These are phyloP conservation scores for Brassica incana DNA, from an alignment of 345 rosid genomes.

Conservation along the genomic window DNA sequence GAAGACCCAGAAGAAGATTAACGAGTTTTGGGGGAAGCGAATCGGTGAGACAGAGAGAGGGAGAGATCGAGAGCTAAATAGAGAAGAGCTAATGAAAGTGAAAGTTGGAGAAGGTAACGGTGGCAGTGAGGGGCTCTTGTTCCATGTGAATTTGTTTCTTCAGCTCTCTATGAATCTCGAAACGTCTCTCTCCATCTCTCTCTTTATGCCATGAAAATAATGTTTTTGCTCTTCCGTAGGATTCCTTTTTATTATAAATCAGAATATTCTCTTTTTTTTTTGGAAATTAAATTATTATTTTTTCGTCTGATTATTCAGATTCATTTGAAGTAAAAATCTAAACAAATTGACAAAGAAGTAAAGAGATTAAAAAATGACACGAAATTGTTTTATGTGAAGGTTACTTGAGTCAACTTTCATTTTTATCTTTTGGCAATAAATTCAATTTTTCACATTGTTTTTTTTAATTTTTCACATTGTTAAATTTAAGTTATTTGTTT, in stretches of 20 bases:
- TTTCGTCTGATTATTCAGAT: neutral
- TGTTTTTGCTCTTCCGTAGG: constrained; percentile 21
- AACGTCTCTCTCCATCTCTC: constrained; percentile 42
- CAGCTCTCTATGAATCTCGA: constrained; percentile 32
- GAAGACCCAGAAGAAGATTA: constrained; percentile 30
- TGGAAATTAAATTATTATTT: neutral
- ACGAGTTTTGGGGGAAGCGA: constrained; percentile 23
- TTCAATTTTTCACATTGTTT: no score
- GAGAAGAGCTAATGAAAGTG: constrained; percentile 32
- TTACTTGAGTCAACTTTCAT: neutral
- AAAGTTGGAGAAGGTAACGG: constrained; percentile 46
- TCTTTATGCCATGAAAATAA: constrained; percentile 33
- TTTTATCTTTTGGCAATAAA: neutral
- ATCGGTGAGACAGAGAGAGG: constrained; percentile 14
- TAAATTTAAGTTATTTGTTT: neutral
- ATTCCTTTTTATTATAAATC: constrained; percentile 19
- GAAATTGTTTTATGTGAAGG: neutral
- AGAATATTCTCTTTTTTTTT: neutral
- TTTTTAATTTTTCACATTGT: no score
- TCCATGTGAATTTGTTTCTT: constrained; percentile 47
- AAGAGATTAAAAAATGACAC: neutral
- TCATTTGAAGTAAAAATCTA: neutral
- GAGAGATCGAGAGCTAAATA: constrained; percentile 25
- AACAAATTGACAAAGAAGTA: neutral
- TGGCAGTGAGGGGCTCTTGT: constrained; percentile 41